Percentiles rank a stretch among this genome's conserved stretches.
Conservation (phyloP, 352 stramenopile genomes). For the Pythium oligandrum region DNA sequence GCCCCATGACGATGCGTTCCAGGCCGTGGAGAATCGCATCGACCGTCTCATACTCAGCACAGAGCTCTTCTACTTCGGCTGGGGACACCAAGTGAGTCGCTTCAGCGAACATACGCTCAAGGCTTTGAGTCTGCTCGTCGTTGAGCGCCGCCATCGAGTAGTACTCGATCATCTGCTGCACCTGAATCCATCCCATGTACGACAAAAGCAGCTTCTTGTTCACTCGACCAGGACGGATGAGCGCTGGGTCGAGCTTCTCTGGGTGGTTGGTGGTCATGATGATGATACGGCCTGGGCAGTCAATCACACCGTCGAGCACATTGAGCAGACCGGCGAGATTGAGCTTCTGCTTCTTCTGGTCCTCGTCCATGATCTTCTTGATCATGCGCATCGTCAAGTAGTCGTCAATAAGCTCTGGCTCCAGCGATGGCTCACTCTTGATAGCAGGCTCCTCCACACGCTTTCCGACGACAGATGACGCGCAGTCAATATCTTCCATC, state of each 20-base stretch:
- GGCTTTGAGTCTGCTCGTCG: not conserved
- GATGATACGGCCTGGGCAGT: conserved; percentile 67
- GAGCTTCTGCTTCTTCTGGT: conserved; percentile 19
- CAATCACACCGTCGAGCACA: conserved; percentile 68
- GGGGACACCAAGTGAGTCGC: conserved; percentile 5
- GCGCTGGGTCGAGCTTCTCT: conserved; percentile 71
- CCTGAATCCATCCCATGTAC: conserved; percentile 17
- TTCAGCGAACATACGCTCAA: conserved; percentile 6
- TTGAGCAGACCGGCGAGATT: conserved; percentile 57
- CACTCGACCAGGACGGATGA: conserved; percentile 24
- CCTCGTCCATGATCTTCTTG: not conserved
- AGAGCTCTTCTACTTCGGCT: conserved; percentile 16
- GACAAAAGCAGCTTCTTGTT: conserved; percentile 42
- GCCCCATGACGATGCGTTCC: not conserved
- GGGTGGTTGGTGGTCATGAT: conserved; percentile 88
- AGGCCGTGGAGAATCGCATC: conserved; percentile 9
- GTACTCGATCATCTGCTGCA: conserved; percentile 20
- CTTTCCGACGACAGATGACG: conserved; percentile 30
- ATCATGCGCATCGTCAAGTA: not conserved
- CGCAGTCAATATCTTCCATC: conserved; percentile 55
- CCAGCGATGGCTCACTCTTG: not conserved
- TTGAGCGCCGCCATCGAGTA: conserved; percentile 13
- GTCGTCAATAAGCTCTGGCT: too few species aligned
- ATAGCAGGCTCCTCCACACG: not conserved
- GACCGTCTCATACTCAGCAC: conserved; percentile 11